Evolutionary conservation across 176 grass and related monocot species (phyloP).

Genomic region (Puccinellia tenuiflora): DNA sequence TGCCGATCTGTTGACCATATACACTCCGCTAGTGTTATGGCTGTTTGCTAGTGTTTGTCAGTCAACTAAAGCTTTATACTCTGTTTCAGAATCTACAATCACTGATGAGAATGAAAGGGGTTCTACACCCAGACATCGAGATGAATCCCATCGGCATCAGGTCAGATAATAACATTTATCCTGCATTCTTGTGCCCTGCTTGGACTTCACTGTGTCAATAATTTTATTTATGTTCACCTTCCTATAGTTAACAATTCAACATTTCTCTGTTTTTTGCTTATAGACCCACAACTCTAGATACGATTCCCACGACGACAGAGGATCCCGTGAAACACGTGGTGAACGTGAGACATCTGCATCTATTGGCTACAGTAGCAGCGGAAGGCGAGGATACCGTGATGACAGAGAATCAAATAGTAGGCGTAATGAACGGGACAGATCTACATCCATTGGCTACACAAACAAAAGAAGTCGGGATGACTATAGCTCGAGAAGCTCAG

Average conservation of each 20-base stretch:
- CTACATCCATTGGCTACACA: constrained; percentile 31
- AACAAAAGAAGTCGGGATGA: constrained; percentile 72
- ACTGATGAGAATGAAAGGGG: constrained; percentile 28
- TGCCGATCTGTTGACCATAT: constrained; percentile 6
- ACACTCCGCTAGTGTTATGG: neutral
- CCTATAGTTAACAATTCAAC: neutral
- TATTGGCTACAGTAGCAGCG: constrained; percentile 34
- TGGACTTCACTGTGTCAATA: neutral
- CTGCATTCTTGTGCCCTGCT: constrained; percentile 22
- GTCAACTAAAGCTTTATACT: constrained; percentile 1
- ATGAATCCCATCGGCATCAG: constrained; percentile 36
- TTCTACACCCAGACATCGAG: constrained; percentile 22
- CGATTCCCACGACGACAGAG: constrained; percentile 30
- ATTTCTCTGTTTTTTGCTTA: constrained; percentile 22
- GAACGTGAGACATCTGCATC: constrained; percentile 34
- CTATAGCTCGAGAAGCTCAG: constrained; percentile 57
- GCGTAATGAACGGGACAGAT: constrained; percentile 46
- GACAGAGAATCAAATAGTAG: constrained; percentile 43
- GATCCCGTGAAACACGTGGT: constrained; percentile 23
- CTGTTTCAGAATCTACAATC: constrained; percentile 46
- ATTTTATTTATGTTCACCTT: neutral
- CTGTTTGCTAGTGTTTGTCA: neutral
- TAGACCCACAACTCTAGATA: constrained; percentile 49
- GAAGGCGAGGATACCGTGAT: constrained; percentile 49
- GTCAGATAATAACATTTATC: constrained; percentile 26